Conservation (phyloP, 345 rosid genomes). For the Mangifera indica region DNA sequence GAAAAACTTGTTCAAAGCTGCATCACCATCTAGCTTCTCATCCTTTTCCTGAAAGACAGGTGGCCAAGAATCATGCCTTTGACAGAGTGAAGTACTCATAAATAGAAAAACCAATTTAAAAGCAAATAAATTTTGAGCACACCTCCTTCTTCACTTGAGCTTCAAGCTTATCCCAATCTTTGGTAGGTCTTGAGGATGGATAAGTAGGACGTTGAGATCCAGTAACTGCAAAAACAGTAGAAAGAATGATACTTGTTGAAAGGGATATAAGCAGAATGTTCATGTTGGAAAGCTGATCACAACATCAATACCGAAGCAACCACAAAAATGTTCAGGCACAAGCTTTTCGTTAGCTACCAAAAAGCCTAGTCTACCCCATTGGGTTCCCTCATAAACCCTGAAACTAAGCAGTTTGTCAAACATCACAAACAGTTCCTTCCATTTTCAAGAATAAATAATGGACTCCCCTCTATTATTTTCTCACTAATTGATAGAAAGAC, state of each 20-base stretch:
- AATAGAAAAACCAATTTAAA: not conserved
- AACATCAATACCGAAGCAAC: not conserved
- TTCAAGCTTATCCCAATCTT: conserved; percentile 91
- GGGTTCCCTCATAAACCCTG: not conserved
- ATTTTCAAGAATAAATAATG: not conserved
- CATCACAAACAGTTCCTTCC: not conserved
- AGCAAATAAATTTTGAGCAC: not conserved
- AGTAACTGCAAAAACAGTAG: conserved; percentile 31
- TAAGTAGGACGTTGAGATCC: conserved; percentile 52
- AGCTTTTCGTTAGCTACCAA: not conserved
- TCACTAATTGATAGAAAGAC: not conserved
- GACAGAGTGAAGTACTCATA: not conserved
- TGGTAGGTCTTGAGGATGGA: conserved; percentile 73
- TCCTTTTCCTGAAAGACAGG: conserved; percentile 76
- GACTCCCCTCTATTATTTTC: not conserved
- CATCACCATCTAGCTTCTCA: conserved; percentile 94
- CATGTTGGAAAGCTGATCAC: not conserved
- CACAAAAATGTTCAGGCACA: not conserved
- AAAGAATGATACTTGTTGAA: not conserved
- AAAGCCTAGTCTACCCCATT: not conserved
- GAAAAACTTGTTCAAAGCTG: conserved; percentile 92
- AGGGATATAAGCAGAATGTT: not conserved
- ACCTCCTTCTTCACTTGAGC: conserved; percentile 86
- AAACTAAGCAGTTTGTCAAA: not conserved
- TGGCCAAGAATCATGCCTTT: conserved; percentile 1